Evolutionary conservation across 768 basidiomycete species (phyloP), one percentile per base, ranked within the genome.

Genomic region (Leccinum incarnatum): DNA sequence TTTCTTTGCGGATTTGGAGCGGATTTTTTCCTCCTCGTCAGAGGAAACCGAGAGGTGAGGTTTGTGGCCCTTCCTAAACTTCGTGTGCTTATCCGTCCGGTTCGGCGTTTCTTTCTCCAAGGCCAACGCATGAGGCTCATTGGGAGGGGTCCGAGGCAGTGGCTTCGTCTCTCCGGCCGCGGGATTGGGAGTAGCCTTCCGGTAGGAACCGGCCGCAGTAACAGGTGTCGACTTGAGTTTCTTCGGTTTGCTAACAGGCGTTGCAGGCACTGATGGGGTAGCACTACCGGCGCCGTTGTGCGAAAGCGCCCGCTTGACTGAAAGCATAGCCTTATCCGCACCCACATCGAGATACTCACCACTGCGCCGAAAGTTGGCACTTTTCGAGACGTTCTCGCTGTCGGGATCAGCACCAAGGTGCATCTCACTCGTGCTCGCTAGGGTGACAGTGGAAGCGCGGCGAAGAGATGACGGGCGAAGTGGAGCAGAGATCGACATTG

Each of bases 11-110:
- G 77, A 78, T 61, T 77, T 78, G 42, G 77, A 79, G 37, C 88
- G 81, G 23, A 79, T 65, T 70, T 84, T 86, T 74, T 91, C 88
- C 67, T 91, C 89, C 62, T 91, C 89, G 65, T 91, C 89, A 19
- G 86, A 88, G 12, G 89, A 88, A 23, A 83, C 75, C 45, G 78
- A 83, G 75, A 68, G 75, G 78, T 48, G 78, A 49, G 76, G 72
- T 40, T 61, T 66, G 46, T 75, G 76, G 61, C 66, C 73, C 68
- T 67, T 79, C 70, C 69, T 56, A 49, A 58, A 11, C 56, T 74
- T 68, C 29, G 48, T 51, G 30, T 67, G 50, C 9, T 55, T 40
- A 27, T 47, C 50, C 42, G 54, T 50, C 23, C 55, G 62, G 40
- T 8, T 64, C 8, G 70, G 61, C 1, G 68, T 72, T 21, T 47